These are phyloP conservation scores for Aspergillus bridgeri DNA, from an alignment of 495 filamentous ascomycete genomes.

Conservation along the genomic window DNA sequence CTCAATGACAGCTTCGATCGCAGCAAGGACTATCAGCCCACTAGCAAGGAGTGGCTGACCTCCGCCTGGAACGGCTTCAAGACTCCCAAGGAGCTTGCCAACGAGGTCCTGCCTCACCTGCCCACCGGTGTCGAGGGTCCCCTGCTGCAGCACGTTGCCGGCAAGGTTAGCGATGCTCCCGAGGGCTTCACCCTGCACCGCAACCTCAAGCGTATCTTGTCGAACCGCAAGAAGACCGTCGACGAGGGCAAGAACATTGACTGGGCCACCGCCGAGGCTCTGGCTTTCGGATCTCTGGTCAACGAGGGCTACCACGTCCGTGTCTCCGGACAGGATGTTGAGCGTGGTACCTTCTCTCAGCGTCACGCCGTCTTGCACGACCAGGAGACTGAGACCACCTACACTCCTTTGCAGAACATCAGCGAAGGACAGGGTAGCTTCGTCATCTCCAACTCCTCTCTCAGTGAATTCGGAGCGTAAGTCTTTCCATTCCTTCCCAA, in stretches of 20 bases:
- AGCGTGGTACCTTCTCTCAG: conserved; percentile 99
- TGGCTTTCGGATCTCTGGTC: conserved; percentile 90
- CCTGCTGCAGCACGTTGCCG: conserved; percentile 72
- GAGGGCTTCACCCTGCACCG: conserved; percentile 85
- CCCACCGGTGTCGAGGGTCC: conserved; percentile 73
- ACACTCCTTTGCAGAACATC: conserved; percentile 88
- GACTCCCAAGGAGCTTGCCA: conserved; percentile 94
- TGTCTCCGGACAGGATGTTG: conserved; percentile 96
- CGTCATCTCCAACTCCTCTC: conserved; percentile 93
- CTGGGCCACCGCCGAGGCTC: conserved; percentile 94
- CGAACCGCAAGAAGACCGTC: conserved; percentile 86
- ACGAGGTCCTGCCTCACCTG: conserved; percentile 89
- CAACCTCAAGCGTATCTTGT: conserved; percentile 95
- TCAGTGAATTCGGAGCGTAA: conserved; percentile 88
- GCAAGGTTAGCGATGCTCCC: conserved; percentile 68
- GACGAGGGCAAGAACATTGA: conserved; percentile 92
- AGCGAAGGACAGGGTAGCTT: conserved; percentile 88
- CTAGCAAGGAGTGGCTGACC: conserved; percentile 95
- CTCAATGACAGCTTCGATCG: conserved; percentile 93
- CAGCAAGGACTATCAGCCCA: conserved; percentile 96
- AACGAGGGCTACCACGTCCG: conserved; percentile 93
- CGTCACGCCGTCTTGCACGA: conserved; percentile 96
- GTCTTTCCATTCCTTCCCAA: conserved; percentile 20
- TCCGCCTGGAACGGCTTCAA: conserved; percentile 99
- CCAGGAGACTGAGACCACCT: conserved; percentile 87